Evolutionary conservation across 352 stramenopile species (phyloP), one percentile per base, ranked within the genome.

Genomic region (Detonula confervacea): DNA sequence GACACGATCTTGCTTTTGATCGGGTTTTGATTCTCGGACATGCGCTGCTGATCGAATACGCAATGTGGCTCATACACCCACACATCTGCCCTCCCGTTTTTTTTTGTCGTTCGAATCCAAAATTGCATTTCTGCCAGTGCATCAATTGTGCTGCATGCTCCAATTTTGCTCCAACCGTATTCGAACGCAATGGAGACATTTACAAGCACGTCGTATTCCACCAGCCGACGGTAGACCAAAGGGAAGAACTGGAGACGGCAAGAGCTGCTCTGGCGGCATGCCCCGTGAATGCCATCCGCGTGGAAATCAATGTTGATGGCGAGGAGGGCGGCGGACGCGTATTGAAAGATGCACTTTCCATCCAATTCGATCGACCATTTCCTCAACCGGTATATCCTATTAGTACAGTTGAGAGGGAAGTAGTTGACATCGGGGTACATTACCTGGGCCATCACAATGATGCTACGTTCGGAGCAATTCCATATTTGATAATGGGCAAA

Each of bases 91-190:
- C 9, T 18, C 6, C 11, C 30, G 56, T 79, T 16, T 25, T 72
- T 42, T 64, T 5, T 64, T 64, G 4, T 18, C 2, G 2, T 5
- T 22, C 27, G 2, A 35, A 35, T 29, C 20, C 30, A 11, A 11
- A 14, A 20, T 16, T 52, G 29, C 14, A 12, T 12, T 60, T 1
- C 2, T 37, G 25, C 8, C 51, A 84, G 52, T 92, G 86, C 62
- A 92, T 92, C 27, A 90, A 92, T 62, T 92, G 86, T 60, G 66
- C 80, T 25, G 86, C 83, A 24, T 92, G 86, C 65, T 80, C 54
- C 24, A 66, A 77, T 37, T 89, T 92, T 84, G 49, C 83, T 14
- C 86, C 86, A 12, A 60, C 44, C 9, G 54, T 80, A 39, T 92
- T 90, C 77, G 29, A 56, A 12, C 77, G 81, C 46, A 54, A 67